These are phyloP conservation scores for Suillus decipiens DNA, from an alignment of 768 basidiomycete genomes.

Conservation along the genomic window DNA sequence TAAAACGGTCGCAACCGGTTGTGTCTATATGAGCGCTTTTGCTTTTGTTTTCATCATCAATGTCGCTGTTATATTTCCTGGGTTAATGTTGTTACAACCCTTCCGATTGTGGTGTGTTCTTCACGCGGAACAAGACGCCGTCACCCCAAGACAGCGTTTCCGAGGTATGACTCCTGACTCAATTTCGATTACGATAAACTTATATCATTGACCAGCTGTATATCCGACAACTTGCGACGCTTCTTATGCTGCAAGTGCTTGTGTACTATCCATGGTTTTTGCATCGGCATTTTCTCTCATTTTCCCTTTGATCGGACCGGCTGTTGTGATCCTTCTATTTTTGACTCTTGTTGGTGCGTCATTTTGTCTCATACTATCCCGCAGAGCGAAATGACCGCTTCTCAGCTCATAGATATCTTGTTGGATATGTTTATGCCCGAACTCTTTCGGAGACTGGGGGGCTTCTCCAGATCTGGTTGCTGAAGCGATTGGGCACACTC, in stretches of 20 bases:
- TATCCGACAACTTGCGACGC: constrained; percentile 75
- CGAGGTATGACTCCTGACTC: constrained; percentile 51
- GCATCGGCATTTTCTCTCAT: constrained; percentile 73
- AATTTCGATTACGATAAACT: constrained; percentile 2
- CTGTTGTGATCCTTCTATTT: constrained; percentile 63
- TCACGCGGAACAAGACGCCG: constrained; percentile 54
- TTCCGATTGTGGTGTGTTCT: constrained; percentile 58
- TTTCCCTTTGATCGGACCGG: constrained; percentile 76
- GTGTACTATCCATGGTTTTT: constrained; percentile 68
- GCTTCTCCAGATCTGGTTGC: constrained; percentile 70
- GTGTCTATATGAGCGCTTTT: constrained; percentile 69
- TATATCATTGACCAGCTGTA: constrained; percentile 46
- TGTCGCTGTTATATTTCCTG: constrained; percentile 70
- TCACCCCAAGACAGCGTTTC: constrained; percentile 80
- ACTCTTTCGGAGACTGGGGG: constrained; percentile 78
- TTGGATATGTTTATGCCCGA: constrained; percentile 76
- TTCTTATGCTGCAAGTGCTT: constrained; percentile 64
- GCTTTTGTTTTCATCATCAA: constrained; percentile 60
- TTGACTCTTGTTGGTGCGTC: constrained; percentile 64
- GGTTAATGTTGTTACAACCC: constrained; percentile 72
- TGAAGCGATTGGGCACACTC: constrained; percentile 72
- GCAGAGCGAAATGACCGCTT: constrained; percentile 1
- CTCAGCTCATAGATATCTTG: constrained; percentile 75
- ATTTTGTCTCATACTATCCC: background rate
- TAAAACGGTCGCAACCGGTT: constrained; percentile 61